phyloP scores from a whole-genome alignment of 2,329 filamentous ascomycete species.

The Apiospora aurea region DNA sequence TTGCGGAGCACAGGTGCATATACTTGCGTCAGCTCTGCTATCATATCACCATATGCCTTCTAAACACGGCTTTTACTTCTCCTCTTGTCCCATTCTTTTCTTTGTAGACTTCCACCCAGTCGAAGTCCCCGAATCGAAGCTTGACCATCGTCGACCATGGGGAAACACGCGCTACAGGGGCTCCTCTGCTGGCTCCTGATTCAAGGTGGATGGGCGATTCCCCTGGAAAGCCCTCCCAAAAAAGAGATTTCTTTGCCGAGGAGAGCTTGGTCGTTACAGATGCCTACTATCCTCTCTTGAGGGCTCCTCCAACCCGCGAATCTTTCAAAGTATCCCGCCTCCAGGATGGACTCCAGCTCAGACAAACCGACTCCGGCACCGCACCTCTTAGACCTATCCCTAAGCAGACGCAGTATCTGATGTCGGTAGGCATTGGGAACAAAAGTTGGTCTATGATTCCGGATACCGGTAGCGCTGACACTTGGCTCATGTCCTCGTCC shows the following conservation, averaged over 20 bases:
- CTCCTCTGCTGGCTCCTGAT: conserved; percentile 29
- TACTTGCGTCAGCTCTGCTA: background rate
- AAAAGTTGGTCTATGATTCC: conserved; percentile 39
- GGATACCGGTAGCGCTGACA: conserved; percentile 43
- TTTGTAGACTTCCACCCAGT: background rate
- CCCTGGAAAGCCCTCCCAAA: conserved; percentile 28
- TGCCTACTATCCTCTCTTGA: conserved; percentile 32
- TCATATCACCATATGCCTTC: background rate
- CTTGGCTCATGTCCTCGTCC: conserved; percentile 38
- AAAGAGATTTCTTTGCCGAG: conserved; percentile 30
- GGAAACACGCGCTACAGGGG: conserved; percentile 18
- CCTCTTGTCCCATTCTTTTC: background rate
- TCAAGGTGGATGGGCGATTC: conserved; percentile 27
- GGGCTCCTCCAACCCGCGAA: conserved; percentile 27
- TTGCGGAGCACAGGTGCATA: background rate
- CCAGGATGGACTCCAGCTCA: conserved; percentile 26
- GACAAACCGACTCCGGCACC: conserved; percentile 33
- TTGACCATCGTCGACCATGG: conserved; percentile 4
- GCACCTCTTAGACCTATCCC: conserved; percentile 31
- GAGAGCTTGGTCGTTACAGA: conserved; percentile 34
- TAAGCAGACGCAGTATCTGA: conserved; percentile 41
- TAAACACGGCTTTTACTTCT: background rate
- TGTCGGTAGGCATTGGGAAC: conserved; percentile 36
- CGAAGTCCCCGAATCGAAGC: too few relatives aligned
- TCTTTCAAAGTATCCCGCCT: conserved; percentile 27